phyloP scores from a whole-genome alignment of 1,284 basidiomycete species.

The Ustilago sp. region DNA sequence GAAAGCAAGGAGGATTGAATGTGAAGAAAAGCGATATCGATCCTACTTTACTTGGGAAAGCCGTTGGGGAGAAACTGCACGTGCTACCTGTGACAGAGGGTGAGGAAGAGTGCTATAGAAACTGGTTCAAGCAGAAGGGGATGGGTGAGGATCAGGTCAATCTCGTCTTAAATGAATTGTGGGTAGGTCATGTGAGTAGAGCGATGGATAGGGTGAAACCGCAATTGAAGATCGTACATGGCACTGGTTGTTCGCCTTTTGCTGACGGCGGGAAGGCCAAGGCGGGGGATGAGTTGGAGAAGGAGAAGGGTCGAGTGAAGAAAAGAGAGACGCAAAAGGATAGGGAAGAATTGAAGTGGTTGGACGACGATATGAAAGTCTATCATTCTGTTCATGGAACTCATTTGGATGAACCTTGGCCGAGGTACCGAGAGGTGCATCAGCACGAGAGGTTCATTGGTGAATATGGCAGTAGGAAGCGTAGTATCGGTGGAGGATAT shows the following conservation, averaged over 20 bases:
- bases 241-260: conserved; percentile 10
- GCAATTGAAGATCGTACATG: not conserved
- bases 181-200: conserved; percentile 17
- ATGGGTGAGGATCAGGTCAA: not conserved
- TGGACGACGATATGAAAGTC: conserved; percentile 25
- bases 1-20: not conserved
- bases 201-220: not conserved
- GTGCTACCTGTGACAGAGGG: not conserved
- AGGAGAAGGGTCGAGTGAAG: not conserved
- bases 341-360: not conserved
- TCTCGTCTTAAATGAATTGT: conserved; percentile 38
- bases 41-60: not conserved
- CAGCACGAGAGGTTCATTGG: not conserved
- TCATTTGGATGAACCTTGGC: conserved; percentile 32
- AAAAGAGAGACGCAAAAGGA: not conserved
- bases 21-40: not conserved
- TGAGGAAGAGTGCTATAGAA: conserved; percentile 8
- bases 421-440: not conserved
- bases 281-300: not conserved
- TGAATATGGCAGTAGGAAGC: conserved; percentile 13
- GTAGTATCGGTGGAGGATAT: not conserved
- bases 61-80: not conserved
- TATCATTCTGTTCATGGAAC: conserved; percentile 21
- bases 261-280: not conserved
- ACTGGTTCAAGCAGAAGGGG: not conserved